Evolutionary conservation across 1,284 basidiomycete species (phyloP).

Genomic region (Puccinia coronata): DNA sequence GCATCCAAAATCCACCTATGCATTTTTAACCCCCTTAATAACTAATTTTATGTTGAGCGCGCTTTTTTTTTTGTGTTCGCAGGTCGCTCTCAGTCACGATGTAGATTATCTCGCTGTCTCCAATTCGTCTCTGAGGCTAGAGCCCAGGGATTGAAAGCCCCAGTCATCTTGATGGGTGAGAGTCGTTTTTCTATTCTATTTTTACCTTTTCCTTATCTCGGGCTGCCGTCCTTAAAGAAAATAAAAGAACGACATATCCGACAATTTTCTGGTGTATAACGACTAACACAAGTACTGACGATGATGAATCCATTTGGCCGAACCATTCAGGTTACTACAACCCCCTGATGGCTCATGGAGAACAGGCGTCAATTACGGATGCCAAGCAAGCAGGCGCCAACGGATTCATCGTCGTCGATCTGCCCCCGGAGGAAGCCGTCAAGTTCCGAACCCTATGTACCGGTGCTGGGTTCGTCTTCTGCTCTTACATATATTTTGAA

Average conservation of each 20-base stretch:
- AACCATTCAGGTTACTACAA: constrained; percentile 80
- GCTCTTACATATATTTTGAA: too few relatives aligned
- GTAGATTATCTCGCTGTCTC: constrained; percentile 77
- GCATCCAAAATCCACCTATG: neutral
- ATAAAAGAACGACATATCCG: neutral
- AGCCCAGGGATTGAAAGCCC: constrained; percentile 76
- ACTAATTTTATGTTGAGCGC: neutral
- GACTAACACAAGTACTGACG: neutral
- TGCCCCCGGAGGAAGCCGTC: constrained; percentile 96
- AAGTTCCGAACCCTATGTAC: constrained; percentile 85
- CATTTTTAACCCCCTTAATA: neutral
- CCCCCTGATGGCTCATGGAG: constrained; percentile 89
- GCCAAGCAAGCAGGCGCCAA: constrained; percentile 87
- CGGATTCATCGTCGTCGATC: constrained; percentile 96
- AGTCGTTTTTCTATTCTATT: neutral
- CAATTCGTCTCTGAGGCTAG: constrained; percentile 78
- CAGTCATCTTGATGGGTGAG: constrained; percentile 89
- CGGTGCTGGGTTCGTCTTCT: constrained; percentile 68
- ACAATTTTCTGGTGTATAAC: neutral
- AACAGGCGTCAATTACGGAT: constrained; percentile 87
- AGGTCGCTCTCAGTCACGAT: constrained; percentile 79
- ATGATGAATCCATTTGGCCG: neutral
- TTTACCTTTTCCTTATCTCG: neutral
- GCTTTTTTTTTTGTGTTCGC: constrained; percentile 20
- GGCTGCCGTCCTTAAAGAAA: too few relatives aligned